These are phyloP conservation scores for Pseudotulostoma volvatum DNA, from an alignment of 495 filamentous ascomycete genomes.

Conservation along the genomic window DNA sequence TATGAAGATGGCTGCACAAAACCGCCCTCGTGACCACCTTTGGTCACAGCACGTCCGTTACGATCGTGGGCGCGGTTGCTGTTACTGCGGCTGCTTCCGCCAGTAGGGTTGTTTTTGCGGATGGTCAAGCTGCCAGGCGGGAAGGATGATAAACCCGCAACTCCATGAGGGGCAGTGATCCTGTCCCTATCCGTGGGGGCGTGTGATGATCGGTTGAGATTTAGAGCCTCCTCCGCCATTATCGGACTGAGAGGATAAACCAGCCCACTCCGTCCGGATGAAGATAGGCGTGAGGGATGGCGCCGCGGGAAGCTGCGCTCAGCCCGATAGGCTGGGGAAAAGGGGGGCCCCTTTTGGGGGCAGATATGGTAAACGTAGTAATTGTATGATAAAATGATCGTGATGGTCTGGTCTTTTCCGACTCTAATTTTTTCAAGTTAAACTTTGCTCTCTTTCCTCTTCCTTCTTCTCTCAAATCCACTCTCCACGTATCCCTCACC, in stretches of 20 bases:
- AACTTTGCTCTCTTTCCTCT: too few relatives aligned
- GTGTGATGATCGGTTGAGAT: not conserved
- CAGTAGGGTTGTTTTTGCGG: not conserved
- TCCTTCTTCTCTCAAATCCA: too few relatives aligned
- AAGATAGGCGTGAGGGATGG: too few relatives aligned
- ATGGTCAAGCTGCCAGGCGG: not conserved
- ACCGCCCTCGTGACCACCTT: conserved; percentile 29
- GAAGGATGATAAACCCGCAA: not conserved
- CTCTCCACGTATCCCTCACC: too few relatives aligned
- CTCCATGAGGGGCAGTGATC: conserved; percentile 5
- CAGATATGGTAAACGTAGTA: too few relatives aligned
- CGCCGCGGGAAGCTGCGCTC: too few relatives aligned
- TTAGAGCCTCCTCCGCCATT: conserved; percentile 5
- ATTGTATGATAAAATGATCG: too few relatives aligned
- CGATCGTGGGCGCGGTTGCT: not conserved
- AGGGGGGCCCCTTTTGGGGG: too few relatives aligned
- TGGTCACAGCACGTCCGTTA: conserved; percentile 6
- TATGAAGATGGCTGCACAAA: conserved; percentile 77
- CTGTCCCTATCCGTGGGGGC: conserved; percentile 15
- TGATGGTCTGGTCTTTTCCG: too few relatives aligned
- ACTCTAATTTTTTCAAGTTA: too few relatives aligned
- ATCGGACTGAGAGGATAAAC: conserved; percentile 4
- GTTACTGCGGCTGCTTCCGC: conserved; percentile 1
- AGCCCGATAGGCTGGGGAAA: too few relatives aligned
- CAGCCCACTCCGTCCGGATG: too few relatives aligned